These are phyloP conservation scores for Mortierella sp. DNA, from an alignment of 371 early-diverging fungal species.

Conservation along the genomic window DNA sequence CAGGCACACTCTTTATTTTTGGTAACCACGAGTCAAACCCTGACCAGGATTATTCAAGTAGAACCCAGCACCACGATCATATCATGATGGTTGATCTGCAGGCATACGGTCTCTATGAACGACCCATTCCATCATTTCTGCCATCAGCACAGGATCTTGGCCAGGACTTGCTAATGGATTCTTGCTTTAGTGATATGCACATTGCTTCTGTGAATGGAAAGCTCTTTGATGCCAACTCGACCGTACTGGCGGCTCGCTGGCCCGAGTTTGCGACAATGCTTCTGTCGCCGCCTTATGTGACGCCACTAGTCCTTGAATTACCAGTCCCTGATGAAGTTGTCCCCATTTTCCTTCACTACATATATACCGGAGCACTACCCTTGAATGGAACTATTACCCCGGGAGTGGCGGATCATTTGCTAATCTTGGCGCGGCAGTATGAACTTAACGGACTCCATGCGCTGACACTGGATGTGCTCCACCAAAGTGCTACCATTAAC, in stretches of 20 bases:
- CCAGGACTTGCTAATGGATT: conserved; percentile 19
- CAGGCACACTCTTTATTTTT: conserved; percentile 64
- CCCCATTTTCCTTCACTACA: conserved; percentile 44
- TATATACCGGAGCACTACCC: conserved; percentile 47
- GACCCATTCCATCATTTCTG: conserved; percentile 44
- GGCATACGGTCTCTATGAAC: conserved; percentile 60
- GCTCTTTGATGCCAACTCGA: conserved; percentile 46
- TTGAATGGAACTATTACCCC: conserved; percentile 13
- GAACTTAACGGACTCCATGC: conserved; percentile 52
- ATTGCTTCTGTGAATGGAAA: conserved; percentile 31
- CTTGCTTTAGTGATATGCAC: conserved; percentile 42
- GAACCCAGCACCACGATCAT: conserved; percentile 65
- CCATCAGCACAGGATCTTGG: conserved; percentile 45
- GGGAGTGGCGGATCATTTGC: conserved; percentile 37
- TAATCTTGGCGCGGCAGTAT: conserved; percentile 47
- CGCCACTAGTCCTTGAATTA: conserved; percentile 36
- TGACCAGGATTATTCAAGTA: conserved; percentile 62
- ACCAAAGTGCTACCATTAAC: conserved; percentile 27
- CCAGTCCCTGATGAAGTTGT: conserved; percentile 50
- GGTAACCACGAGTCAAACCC: conserved; percentile 63
- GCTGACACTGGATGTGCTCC: conserved; percentile 36
- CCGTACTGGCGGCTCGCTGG: conserved; percentile 47
- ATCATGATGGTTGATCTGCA: conserved; percentile 62
- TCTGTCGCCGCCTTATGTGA: conserved; percentile 51
- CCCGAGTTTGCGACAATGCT: conserved; percentile 46